Evolutionary conservation across 495 filamentous ascomycete species (phyloP), one percentile per base, ranked within the genome.

Genomic region (Neurospora sp.): DNA sequence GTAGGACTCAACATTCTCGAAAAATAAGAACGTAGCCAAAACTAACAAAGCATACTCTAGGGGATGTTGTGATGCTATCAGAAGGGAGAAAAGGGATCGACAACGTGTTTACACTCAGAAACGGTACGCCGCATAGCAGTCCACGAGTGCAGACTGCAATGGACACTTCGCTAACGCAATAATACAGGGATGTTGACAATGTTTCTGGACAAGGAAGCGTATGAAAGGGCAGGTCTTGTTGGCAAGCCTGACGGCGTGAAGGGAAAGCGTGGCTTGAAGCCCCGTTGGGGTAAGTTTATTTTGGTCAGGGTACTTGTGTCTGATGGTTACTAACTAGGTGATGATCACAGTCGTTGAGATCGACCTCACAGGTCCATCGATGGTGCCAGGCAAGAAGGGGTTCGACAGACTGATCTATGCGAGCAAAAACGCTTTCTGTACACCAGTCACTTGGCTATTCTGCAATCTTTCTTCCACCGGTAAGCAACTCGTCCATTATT

Each of bases 341-440:
- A 69, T 35, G 4, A 18, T 41, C 69, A 8, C 73, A 96, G 94
- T 91, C 27, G 88, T 99, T 68, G 90, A 97, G 77, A 83, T 94
- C 42, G 90, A 98, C 70, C 86, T 99, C 18, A 88, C 93, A 6
- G 84, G 87, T 38, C 89, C 92, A 0, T 92, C 90, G 12, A 97
- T 97, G 93, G 78, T 93, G 9, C 93, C 93, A 76, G 96, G 95
- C 38, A 97, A 95, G 80, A 96, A 96, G 76, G 92, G 91, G 0
- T 98, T 98, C 74, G 91, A 96, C 72, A 88, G 93, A 59, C 87
- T 98, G 46, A 83, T 92, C 16, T 94, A 93, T 84, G 94, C 94
- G 14, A 94, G 91, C 80, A 89, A 92, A 72, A 94, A 97, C 74
- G 92, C 93, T 42, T 84, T 98, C 8, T 89, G 87, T 44, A 79